phyloP scores from a whole-genome alignment of 2,329 filamentous ascomycete species.

The Neoscytalidium dimidiatum region DNA sequence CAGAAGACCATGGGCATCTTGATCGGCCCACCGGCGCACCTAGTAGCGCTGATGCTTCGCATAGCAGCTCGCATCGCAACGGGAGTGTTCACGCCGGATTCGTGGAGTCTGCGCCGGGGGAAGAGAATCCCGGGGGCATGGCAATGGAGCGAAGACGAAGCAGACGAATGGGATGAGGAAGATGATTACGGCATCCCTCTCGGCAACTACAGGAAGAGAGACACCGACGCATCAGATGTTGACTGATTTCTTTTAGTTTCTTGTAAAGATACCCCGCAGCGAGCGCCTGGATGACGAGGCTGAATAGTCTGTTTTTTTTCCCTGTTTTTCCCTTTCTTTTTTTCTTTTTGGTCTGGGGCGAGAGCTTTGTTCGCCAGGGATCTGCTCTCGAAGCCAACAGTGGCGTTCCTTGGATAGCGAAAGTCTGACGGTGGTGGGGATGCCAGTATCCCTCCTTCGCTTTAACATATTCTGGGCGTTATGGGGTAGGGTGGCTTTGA shows the following conservation, averaged over 20 bases:
- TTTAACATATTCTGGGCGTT: not conserved
- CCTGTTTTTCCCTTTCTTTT: not conserved
- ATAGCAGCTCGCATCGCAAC: constrained; percentile 74
- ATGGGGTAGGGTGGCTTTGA: not conserved
- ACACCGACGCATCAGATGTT: constrained; percentile 9
- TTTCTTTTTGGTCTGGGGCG: not conserved
- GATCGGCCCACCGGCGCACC: constrained; percentile 75
- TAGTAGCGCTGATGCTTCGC: constrained; percentile 76
- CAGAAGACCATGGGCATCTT: constrained; percentile 77
- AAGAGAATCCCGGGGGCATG: constrained; percentile 53
- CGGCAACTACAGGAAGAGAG: constrained; percentile 21
- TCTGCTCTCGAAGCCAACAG: not conserved
- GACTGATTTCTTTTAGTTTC: constrained; percentile 10
- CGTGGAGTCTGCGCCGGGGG: constrained; percentile 33
- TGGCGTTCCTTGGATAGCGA: constrained; percentile 7
- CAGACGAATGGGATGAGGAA: constrained; percentile 49
- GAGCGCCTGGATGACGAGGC: not conserved
- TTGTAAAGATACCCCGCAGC: not conserved
- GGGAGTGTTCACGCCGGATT: constrained; percentile 39
- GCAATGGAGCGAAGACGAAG: constrained; percentile 60
- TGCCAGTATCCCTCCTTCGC: not conserved
- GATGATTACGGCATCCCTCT: constrained; percentile 60
- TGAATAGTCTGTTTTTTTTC: too few relatives aligned
- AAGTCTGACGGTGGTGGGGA: not conserved
- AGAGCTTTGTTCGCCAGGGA: not conserved